Conservation (phyloP, 1,284 basidiomycete species). For the Ustilago crameri region DNA sequence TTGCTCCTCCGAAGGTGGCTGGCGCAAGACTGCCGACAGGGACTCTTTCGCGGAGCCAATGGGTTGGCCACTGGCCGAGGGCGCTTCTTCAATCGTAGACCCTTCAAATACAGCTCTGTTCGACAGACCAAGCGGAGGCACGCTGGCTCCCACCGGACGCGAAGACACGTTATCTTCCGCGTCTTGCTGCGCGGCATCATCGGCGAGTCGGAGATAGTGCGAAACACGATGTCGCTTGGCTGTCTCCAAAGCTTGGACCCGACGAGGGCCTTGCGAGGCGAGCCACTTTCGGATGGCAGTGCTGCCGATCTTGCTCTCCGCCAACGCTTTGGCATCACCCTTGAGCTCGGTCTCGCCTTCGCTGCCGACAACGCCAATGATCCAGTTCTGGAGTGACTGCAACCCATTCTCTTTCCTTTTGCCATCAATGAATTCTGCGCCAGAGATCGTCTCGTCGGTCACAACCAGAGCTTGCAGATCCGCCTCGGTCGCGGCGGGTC, state of each 20-base stretch:
- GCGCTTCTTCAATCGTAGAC: slow-evolving; percentile 29
- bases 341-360: slow-evolving; percentile 55
- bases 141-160: slow-evolving; percentile 56
- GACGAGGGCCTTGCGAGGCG: slow-evolving; percentile 26
- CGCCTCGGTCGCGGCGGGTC: slow-evolving; percentile 61
- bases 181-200: background rate
- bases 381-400: slow-evolving; percentile 41
- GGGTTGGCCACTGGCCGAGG: slow-evolving; percentile 46
- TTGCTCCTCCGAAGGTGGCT: slow-evolving; percentile 73
- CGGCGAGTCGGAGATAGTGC: slow-evolving; percentile 23
- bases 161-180: slow-evolving; percentile 15
- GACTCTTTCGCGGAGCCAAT: slow-evolving; percentile 42
- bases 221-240: slow-evolving; percentile 17
- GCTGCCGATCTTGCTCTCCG: slow-evolving; percentile 63
- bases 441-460: slow-evolving; percentile 63
- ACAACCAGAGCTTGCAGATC: slow-evolving; percentile 59
- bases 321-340: slow-evolving; percentile 56
- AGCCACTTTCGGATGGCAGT: slow-evolving; percentile 65
- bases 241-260: slow-evolving; percentile 31
- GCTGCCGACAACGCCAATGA: slow-evolving; percentile 61
- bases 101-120: slow-evolving; percentile 61
- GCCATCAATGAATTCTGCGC: slow-evolving; percentile 56
- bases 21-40: slow-evolving; percentile 32
- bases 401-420: slow-evolving; percentile 52
- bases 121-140: slow-evolving; percentile 64